Evolutionary conservation across 2,329 filamentous ascomycete species (phyloP), one percentile per base, ranked within the genome.

Genomic region (Phoma sp.): DNA sequence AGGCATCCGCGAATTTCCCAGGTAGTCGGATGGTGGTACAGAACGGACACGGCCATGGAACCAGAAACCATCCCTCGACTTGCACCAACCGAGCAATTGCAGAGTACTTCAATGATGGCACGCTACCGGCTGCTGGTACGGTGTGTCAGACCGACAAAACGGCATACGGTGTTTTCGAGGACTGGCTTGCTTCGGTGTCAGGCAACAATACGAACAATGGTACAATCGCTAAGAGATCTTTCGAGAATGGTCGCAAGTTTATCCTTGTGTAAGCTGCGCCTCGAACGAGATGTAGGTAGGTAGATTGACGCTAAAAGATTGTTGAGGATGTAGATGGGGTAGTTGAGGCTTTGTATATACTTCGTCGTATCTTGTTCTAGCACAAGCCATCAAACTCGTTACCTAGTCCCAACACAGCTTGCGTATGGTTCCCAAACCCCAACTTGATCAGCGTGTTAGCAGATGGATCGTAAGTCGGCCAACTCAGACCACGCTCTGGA

Each of bases 361-460:
- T 6, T 24, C 7, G 8, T 17, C 19, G 36, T 17, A 24, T 27
- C 25, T 19, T 21, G n/a, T 17, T 25, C 43, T 56, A 62, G 37
- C 57, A 62, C 36, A 51, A 19, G 17, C 19, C 59, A 60, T 69
- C 65, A 46, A 60, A 69, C 21, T 57, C 54, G 54, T 65, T 52
- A 2, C 67, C 67, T 3, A 57, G 64, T 10, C 68, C 72, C 61
- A 74, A 73, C 3, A 76, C 64, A 46, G 62, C 69, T 21, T 68
- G 59, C 2, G 62, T 72, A 39, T 73, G 58, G 8, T 60, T 60
- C 17, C 49, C 59, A 19, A 61, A 38, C 1, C 61, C 65, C 43
- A 66, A 31, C 37, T 67, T 59, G 13, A 67, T 44, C 39, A 69
- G 38, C 6, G 57, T 63, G 13, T 63, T 51, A 7, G 38, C 46